A percentile compares a stretch with the other conserved stretches of the same genome.
Conservation (phyloP, 495 filamentous ascomycete genomes). For the Penicillium bovifimosum region DNA sequence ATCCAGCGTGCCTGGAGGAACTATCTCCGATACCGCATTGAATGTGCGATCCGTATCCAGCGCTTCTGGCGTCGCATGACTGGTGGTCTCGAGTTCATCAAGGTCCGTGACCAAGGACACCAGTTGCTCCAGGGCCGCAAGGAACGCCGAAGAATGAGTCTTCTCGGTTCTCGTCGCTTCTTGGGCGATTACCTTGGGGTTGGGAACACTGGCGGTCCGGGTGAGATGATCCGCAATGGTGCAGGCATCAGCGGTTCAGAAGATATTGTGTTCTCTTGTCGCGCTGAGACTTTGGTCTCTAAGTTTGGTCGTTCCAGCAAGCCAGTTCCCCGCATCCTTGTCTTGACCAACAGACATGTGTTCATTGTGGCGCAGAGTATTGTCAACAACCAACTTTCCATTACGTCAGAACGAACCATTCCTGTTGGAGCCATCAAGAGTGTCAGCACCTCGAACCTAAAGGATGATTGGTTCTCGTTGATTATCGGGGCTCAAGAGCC, state of each 20-base stretch:
- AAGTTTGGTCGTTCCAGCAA: slow-evolving; percentile 97
- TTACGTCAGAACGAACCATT: slow-evolving; percentile 74
- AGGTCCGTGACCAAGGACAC: slow-evolving; percentile 87
- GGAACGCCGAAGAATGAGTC: slow-evolving; percentile 82
- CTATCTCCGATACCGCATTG: slow-evolving; percentile 84
- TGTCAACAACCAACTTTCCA: slow-evolving; percentile 73
- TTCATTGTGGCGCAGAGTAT: slow-evolving; percentile 82
- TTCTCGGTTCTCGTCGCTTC: slow-evolving; percentile 87
- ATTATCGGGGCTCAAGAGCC: slow-evolving; percentile 86
- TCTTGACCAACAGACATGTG: slow-evolving; percentile 81
- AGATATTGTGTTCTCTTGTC: slow-evolving; percentile 78
- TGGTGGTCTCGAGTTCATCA: slow-evolving; percentile 79
- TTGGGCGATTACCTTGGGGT: slow-evolving; percentile 93
- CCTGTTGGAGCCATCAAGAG: slow-evolving; percentile 83
- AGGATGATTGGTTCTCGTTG: slow-evolving; percentile 95
- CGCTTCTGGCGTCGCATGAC: slow-evolving; percentile 89
- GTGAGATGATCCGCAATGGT: slow-evolving; percentile 70
- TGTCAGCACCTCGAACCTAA: slow-evolving; percentile 68
- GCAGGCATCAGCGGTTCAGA: slow-evolving; percentile 65
- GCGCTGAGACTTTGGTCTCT: slow-evolving; percentile 78
- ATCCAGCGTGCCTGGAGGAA: slow-evolving; percentile 98
- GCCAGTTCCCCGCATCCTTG: slow-evolving; percentile 73
- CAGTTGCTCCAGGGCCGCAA: slow-evolving; percentile 75
- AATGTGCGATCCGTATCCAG: slow-evolving; percentile 91
- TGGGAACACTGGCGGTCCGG: slow-evolving; percentile 71